phyloP scores from a whole-genome alignment of 768 basidiomycete species.

The Zangia roseola region DNA sequence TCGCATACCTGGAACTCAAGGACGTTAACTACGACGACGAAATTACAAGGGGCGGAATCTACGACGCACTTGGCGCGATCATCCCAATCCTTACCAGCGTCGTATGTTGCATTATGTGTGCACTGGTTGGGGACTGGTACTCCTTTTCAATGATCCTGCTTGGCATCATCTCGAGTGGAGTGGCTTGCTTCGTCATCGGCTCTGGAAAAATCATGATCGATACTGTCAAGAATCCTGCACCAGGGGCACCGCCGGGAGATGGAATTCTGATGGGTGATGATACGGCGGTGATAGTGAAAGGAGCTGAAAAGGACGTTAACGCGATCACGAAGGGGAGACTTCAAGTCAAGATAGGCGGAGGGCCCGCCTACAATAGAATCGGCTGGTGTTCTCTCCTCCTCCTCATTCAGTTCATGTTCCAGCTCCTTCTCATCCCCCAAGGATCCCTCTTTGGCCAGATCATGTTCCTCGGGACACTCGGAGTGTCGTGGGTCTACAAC shows the following conservation, averaged over 20 bases:
- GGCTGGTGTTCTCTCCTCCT: constrained; percentile 33
- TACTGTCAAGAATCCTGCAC: constrained; percentile 19
- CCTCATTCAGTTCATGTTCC: constrained; percentile 32
- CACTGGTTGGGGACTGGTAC: constrained; percentile 29
- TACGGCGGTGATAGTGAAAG: constrained; percentile 31
- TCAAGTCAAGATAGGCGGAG: constrained; percentile 14
- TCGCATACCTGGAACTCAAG: constrained; percentile 24
- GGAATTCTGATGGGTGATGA: constrained; percentile 28
- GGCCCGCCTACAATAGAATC: constrained; percentile 16
- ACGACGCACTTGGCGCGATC: constrained; percentile 16
- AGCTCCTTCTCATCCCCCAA: constrained; percentile 37
- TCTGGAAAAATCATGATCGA: constrained; percentile 25
- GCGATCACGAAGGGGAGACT: constrained; percentile 34
- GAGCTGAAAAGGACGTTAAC: constrained; percentile 31
- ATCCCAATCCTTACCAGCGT: constrained; percentile 27
- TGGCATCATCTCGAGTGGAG: constrained; percentile 33
- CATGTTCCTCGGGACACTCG: constrained; percentile 33
- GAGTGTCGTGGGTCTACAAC: constrained; percentile 36
- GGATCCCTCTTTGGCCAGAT: constrained; percentile 34
- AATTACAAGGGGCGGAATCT: not conserved
- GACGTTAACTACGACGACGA: constrained; percentile 20
- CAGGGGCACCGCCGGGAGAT: constrained; percentile 29
- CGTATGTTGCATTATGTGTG: constrained; percentile 25
- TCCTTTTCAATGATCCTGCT: constrained; percentile 32
- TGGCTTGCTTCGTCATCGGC: constrained; percentile 30